phyloP scores from a whole-genome alignment of 2,329 filamentous ascomycete genomes.

The Byssoonygena ceratinophila region DNA sequence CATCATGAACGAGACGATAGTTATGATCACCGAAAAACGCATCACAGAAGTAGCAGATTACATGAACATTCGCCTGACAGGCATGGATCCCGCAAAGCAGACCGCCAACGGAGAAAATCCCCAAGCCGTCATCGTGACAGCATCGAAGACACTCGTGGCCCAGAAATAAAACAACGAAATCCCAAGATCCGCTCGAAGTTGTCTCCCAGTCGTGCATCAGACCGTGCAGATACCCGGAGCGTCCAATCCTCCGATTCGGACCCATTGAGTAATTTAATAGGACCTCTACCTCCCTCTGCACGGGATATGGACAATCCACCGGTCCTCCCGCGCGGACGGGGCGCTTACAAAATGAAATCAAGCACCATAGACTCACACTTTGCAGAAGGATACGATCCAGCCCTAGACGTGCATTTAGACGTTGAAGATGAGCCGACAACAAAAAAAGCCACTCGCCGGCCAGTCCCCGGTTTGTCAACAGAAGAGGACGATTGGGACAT shows the following conservation, averaged over 20 bases:
- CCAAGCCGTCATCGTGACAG: neutral
- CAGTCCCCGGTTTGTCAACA: conserved; percentile 33
- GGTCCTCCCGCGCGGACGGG: conserved; percentile 57
- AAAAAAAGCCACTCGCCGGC: conserved; percentile 33
- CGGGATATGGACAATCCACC: conserved; percentile 33
- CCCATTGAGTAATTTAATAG: conserved; percentile 64
- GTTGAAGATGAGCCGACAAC: conserved; percentile 46
- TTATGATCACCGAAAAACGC: neutral
- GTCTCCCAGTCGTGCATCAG: neutral
- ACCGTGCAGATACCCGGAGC: conserved; percentile 4
- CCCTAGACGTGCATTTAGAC: conserved; percentile 32
- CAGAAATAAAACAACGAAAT: neutral
- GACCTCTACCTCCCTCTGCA: conserved; percentile 50
- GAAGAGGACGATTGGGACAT: conserved; percentile 64
- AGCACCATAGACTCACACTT: conserved; percentile 75
- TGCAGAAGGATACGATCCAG: conserved; percentile 52
- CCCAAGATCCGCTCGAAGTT: neutral
- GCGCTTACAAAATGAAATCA: conserved; percentile 46
- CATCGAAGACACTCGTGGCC: neutral
- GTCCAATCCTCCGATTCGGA: conserved; percentile 45
- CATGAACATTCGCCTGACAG: neutral
- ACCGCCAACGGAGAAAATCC: neutral
- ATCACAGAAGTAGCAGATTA: neutral
- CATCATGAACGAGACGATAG: neutral
- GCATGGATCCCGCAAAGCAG: neutral